Evolutionary conservation across 129 eudicot species (phyloP), one percentile per base, ranked within the genome.

Genomic region (Artemisia argyi): DNA sequence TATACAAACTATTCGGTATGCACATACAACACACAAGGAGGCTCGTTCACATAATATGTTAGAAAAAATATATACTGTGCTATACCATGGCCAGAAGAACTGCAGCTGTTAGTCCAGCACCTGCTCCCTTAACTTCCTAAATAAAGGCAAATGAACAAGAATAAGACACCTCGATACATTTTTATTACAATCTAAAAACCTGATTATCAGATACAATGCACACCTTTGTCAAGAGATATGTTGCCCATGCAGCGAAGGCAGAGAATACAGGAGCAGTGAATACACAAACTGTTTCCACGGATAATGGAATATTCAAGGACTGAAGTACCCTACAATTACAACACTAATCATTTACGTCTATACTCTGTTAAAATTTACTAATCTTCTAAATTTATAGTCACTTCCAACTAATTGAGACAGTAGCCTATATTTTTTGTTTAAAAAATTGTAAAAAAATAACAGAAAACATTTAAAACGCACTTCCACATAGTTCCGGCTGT

Each of bases 271-370:
- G 99, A 69, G 99, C 99, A 60, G 99, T 94, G 61, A 90, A 94
- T 65, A 94, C 99, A 86, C 99, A 94, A 22, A 94, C 99, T 66
- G 97, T 94, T 84, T 94, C 99, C 76, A 94, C 99, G 28, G 99
- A 94, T 56, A 94, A 81, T 61, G 99, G 99, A 69, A 94, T 90
- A 82, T 94, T 11, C 32, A 20, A 20, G 61, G 19, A 58, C 32
- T 58, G 84, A 62, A 94, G 69, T 64, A 86, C 74, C 99, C 99
- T 94, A 89, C 76, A 73, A 84, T 70, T 60, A 82, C 46, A 39
- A 7, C 63, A 58, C 22, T 20, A 58, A 58, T 58, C 32, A 20
- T 58, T 19, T 58, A 58, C n/a, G 10, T 3, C 63, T 19, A 19
- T 20, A 55, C 3, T 18, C 11, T 17, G 18, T 8, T 55, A 16